Evolutionary conservation across 2,329 filamentous ascomycete species (phyloP).

Genomic region (Lasiodiplodia theobromae): DNA sequence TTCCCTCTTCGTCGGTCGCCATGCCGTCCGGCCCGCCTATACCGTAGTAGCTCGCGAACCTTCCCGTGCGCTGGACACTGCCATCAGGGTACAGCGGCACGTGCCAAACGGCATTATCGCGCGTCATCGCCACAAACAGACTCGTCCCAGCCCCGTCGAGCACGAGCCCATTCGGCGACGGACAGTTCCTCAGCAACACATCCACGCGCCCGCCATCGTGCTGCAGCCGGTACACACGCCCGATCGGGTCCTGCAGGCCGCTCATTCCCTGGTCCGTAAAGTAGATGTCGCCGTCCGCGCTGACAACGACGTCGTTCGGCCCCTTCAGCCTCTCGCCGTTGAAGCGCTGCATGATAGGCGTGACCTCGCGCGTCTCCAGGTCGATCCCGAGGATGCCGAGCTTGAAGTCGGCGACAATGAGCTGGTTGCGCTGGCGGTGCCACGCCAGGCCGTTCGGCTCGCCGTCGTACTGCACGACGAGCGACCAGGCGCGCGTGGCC

Average conservation of each 20-base stretch:
- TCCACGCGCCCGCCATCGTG: not conserved
- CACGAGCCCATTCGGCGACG: not conserved
- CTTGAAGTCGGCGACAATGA: not conserved
- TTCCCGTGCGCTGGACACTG: not conserved
- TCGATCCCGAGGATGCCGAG: not conserved
- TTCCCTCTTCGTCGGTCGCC: not conserved
- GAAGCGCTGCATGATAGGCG: not conserved
- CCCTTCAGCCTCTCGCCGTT: constrained; percentile 6
- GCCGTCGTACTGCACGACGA: not conserved
- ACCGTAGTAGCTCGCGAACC: not conserved
- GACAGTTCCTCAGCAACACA: not conserved
- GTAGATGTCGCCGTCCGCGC: not conserved
- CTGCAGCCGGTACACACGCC: not conserved
- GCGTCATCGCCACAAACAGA: not conserved
- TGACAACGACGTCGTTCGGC: not conserved
- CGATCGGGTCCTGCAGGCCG: not conserved
- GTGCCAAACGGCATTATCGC: not conserved
- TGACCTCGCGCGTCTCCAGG: not conserved
- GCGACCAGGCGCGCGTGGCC: not conserved
- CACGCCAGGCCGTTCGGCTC: constrained; percentile 3
- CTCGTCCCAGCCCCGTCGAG: not conserved
- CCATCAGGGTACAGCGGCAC: not conserved
- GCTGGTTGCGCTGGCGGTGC: not conserved
- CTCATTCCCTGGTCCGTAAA: not conserved
- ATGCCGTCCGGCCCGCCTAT: not conserved